Evolutionary conservation across 148 eudicot species (phyloP).

Genomic region (Linanthus parryae): DNA sequence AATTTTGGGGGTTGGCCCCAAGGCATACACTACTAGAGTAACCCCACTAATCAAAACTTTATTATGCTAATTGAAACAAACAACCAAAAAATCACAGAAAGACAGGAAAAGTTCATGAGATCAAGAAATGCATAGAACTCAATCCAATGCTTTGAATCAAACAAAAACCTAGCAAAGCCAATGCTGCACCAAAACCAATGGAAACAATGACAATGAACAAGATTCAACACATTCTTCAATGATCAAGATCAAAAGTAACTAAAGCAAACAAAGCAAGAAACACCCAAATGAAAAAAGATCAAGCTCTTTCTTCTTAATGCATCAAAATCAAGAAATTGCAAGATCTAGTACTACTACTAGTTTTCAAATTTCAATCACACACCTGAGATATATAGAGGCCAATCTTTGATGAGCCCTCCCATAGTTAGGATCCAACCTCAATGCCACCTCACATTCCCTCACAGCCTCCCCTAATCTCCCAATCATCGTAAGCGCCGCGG

Average conservation of each 20-base stretch:
- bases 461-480: conserved; percentile 39
- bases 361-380: background rate
- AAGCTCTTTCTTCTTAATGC: background rate
- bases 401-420: conserved; percentile 38
- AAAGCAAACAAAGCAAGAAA: background rate
- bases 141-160: no score
- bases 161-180: background rate
- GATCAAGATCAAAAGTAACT: background rate
- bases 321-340: background rate
- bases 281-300: background rate
- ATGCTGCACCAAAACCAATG: background rate
- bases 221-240: no score
- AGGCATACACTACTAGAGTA: no score
- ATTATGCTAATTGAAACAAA: no score
- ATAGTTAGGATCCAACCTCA: conserved; percentile 26
- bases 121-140: no score
- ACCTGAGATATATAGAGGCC: conserved; percentile 40
- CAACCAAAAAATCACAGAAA: no score
- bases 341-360: background rate
- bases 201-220: no score
- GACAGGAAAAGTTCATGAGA: no score
- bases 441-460: conserved; percentile 36
- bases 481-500: conserved; percentile 38
- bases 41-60: no score
- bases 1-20: no score